Conservation (phyloP, 345 rosid species). For the Citrus mangshanensis region DNA sequence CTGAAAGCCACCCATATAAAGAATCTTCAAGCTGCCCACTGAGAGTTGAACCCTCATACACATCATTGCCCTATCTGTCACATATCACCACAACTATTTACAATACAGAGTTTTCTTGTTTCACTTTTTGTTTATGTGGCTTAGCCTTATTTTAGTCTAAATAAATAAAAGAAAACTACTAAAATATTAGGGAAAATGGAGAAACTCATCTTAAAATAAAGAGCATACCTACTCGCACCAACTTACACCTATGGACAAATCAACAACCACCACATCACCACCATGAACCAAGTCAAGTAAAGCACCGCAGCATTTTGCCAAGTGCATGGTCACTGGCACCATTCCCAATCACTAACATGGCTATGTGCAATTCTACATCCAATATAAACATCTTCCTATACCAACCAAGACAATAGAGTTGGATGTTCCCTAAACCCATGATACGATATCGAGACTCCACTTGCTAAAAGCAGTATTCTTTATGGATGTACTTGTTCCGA, state of each 20-base stretch:
- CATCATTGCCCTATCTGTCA: background rate
- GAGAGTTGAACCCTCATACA: background rate
- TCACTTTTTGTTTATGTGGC: background rate
- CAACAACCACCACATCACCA: background rate
- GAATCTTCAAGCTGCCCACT: background rate
- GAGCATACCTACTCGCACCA: background rate
- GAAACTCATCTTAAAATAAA: background rate
- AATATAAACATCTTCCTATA: background rate
- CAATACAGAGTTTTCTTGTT: background rate
- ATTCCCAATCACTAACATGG: constrained; percentile 54
- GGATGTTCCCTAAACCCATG: background rate
- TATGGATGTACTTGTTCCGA: no score
- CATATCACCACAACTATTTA: background rate
- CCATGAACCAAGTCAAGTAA: background rate
- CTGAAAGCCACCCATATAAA: background rate
- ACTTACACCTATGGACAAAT: background rate
- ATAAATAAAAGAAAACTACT: background rate
- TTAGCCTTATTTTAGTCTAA: background rate
- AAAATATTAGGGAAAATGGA: background rate
- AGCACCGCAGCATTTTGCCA: constrained; percentile 50
- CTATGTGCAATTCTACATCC: background rate
- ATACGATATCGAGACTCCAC: background rate
- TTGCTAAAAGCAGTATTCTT: background rate
- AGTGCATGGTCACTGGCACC: constrained; percentile 77
- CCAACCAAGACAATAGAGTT: background rate